phyloP scores from a whole-genome alignment of 2,329 filamentous ascomycete genomes.

The Beauveria australis region DNA sequence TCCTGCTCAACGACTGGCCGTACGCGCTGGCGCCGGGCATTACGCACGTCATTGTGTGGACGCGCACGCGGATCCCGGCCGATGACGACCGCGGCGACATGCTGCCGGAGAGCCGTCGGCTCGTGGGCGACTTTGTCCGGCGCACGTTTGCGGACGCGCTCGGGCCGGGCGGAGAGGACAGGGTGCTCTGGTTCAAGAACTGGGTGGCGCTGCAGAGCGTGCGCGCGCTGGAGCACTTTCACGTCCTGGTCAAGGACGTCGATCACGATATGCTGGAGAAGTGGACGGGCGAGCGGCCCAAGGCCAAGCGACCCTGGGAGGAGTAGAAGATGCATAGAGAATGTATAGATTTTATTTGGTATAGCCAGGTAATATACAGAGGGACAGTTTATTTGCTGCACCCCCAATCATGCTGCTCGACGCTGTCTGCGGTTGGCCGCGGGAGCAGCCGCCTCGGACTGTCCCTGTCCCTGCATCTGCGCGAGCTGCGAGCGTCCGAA shows the following conservation, averaged over 20 bases:
- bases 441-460: conserved; percentile 23
- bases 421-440: conserved; percentile 47
- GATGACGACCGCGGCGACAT: conserved; percentile 64
- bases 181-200: conserved; percentile 85
- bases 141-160: conserved; percentile 58
- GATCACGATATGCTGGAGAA: conserved; percentile 41
- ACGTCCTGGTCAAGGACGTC: conserved; percentile 58
- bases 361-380: background rate
- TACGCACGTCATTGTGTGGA: conserved; percentile 87
- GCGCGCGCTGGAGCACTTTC: conserved; percentile 79
- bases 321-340: background rate
- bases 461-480: conserved; percentile 32
- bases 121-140: conserved; percentile 62
- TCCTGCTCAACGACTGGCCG: conserved; percentile 88
- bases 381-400: background rate
- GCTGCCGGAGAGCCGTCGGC: conserved; percentile 54
- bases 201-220: conserved; percentile 86
- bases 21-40: conserved; percentile 63
- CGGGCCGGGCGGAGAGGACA: conserved; percentile 37
- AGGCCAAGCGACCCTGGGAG: conserved; percentile 12
- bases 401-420: conserved; percentile 36
- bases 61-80: conserved; percentile 70
- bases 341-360: background rate
- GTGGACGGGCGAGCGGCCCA: conserved; percentile 43
- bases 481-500: conserved; percentile 46